phyloP scores from a whole-genome alignment of 768 basidiomycete species.

The Macrolepiota dolichaula region DNA sequence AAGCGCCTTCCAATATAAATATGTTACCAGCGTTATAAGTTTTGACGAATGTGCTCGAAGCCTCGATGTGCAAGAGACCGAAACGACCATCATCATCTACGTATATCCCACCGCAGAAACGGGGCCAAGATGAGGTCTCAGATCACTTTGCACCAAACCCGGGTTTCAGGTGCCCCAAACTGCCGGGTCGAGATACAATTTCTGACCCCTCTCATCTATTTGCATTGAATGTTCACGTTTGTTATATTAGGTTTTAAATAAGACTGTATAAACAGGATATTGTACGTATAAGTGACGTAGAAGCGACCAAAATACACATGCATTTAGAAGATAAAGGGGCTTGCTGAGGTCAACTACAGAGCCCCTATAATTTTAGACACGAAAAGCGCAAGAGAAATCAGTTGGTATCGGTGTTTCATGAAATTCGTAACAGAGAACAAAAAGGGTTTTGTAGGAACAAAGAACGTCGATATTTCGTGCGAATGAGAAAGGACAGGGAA shows the following conservation, averaged over 20 bases:
- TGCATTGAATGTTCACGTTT: background rate
- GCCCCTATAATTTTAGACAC: background rate
- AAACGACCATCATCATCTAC: too few relatives aligned
- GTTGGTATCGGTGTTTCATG: conserved; percentile 6
- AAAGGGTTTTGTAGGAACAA: background rate
- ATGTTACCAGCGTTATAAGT: too few relatives aligned
- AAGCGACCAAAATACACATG: background rate
- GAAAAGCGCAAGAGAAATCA: background rate
- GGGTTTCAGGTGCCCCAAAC: too few relatives aligned
- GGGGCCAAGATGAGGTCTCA: too few relatives aligned
- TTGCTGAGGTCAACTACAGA: conserved; percentile 4
- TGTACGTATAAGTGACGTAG: background rate
- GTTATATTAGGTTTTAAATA: background rate
- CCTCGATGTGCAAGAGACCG: too few relatives aligned
- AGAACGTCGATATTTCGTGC: background rate
- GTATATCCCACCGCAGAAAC: too few relatives aligned
- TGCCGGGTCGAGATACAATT: too few relatives aligned
- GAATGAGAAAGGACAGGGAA: background rate
- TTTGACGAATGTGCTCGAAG: too few relatives aligned
- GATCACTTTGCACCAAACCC: too few relatives aligned
- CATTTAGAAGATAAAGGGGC: background rate
- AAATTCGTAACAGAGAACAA: conserved; percentile 1
- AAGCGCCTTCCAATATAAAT: too few relatives aligned
- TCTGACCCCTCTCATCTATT: too few relatives aligned
- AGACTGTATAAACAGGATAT: conserved; percentile 5